Percentiles rank a stretch among this genome's conserved stretches.
Conservation (phyloP, 1,139 yeast species). For the Eremothecium sinecaudum region DNA sequence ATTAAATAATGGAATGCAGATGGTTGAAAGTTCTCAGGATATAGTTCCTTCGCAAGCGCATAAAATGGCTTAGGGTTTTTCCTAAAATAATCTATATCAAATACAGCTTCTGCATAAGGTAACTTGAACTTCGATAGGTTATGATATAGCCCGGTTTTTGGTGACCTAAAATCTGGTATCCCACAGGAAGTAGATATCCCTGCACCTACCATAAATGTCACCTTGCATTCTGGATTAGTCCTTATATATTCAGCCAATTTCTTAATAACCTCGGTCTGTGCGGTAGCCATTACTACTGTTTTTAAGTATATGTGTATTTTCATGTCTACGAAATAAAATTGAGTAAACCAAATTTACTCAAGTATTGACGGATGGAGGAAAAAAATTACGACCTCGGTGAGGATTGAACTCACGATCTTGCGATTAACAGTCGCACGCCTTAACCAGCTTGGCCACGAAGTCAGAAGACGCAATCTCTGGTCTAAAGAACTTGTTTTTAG, state of each 20-base stretch:
- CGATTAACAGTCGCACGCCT: slow-evolving; percentile 33
- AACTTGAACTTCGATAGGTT: slow-evolving; percentile 64
- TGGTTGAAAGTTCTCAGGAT: slow-evolving; percentile 81
- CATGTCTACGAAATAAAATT: no score
- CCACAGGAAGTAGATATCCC: slow-evolving; percentile 92
- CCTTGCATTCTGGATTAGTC: slow-evolving; percentile 23
- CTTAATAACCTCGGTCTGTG: no score
- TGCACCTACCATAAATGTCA: slow-evolving; percentile 59
- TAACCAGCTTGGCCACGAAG: slow-evolving; percentile 32
- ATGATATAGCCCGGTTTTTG: slow-evolving; percentile 81
- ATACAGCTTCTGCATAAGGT: slow-evolving; percentile 93
- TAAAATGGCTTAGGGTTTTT: slow-evolving; percentile 76
- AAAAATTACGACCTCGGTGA: slow-evolving; percentile 28
- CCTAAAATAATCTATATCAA: slow-evolving; percentile 73
- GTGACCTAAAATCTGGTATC: slow-evolving; percentile 90
- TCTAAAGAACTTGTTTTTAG: no score
- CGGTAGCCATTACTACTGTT: no score
- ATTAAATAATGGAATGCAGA: slow-evolving; percentile 72
- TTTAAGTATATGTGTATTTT: no score
- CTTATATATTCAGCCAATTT: slow-evolving; percentile 20
- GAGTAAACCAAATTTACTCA: no score
- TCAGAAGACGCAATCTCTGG: no score
- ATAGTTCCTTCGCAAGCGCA: slow-evolving; percentile 70
- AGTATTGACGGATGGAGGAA: slow-evolving; percentile 1
- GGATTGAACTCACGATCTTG: slow-evolving; percentile 32